A percentile compares a stretch with the other conserved stretches of the same genome.
Conservation (phyloP, 257 asterid genomes). For the Cynanchum wilfordii region DNA sequence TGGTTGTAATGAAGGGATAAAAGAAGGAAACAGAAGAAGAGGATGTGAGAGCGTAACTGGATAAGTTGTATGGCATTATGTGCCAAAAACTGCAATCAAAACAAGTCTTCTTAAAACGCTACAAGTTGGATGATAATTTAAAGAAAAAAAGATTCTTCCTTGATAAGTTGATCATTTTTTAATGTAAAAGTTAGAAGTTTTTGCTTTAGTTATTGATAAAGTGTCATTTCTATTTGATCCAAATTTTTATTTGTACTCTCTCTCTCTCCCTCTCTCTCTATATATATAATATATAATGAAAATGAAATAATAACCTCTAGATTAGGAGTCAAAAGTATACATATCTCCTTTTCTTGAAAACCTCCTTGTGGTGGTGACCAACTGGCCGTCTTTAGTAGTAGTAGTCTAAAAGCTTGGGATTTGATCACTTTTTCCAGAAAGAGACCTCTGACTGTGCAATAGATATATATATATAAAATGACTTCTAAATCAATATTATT, state of each 20-base stretch:
- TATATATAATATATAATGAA: too few relatives aligned
- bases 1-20: too few relatives aligned
- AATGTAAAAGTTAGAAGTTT: neutral
- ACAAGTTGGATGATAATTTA: neutral
- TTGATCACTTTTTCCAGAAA: neutral
- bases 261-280: too few relatives aligned
- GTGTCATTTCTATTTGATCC: neutral
- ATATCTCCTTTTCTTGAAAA: neutral
- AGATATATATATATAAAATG: too few relatives aligned
- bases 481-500: too few relatives aligned
- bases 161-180: neutral
- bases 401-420: neutral
- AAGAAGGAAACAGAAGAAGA: too few relatives aligned
- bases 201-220: too few relatives aligned
- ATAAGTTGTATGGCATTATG: neutral
- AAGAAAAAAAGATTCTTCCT: neutral
- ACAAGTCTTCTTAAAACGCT: neutral
- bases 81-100: neutral
- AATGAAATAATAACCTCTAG: neutral
- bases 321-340: too few relatives aligned
- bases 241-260: too few relatives aligned
- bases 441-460: neutral
- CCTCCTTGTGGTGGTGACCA: neutral
- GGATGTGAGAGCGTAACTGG: too few relatives aligned
- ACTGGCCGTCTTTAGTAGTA: neutral